Evolutionary conservation across 2,329 filamentous ascomycete genomes (phyloP).

Genomic region (Colletotrichum limetticola): DNA sequence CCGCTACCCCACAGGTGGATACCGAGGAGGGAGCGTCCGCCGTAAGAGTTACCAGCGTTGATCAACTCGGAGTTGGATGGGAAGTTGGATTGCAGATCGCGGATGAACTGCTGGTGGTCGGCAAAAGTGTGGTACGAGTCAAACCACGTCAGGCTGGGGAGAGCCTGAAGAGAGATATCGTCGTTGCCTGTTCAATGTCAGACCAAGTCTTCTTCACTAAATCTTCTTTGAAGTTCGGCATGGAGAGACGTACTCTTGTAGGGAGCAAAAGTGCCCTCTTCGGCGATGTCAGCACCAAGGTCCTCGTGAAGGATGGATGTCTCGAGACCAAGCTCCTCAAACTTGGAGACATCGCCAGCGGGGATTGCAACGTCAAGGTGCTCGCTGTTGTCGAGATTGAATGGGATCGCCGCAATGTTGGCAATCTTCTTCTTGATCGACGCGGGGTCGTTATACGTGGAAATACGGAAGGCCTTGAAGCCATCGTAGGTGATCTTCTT

Average conservation of each 20-base stretch:
- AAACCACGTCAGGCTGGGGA: slow-evolving; percentile 57
- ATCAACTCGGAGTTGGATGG: slow-evolving; percentile 60
- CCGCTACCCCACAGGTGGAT: slow-evolving; percentile 64
- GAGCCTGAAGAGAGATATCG: slow-evolving; percentile 6
- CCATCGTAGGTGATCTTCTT: slow-evolving; percentile 42
- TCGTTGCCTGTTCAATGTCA: slow-evolving; percentile 1
- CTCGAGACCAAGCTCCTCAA: slow-evolving; percentile 40
- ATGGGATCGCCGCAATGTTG: slow-evolving; percentile 33
- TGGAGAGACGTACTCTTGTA: slow-evolving; percentile 22
- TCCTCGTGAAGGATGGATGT: slow-evolving; percentile 37
- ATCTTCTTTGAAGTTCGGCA: rapidly evolving
- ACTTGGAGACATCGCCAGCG: slow-evolving; percentile 38
- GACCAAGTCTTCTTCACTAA: neutral
- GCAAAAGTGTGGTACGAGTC: slow-evolving; percentile 62
- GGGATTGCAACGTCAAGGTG: slow-evolving; percentile 40
- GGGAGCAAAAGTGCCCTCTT: slow-evolving; percentile 35
- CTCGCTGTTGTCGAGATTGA: slow-evolving; percentile 33
- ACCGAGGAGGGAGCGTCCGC: slow-evolving; percentile 69
- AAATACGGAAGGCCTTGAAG: slow-evolving; percentile 55
- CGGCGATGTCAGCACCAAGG: slow-evolving; percentile 37
- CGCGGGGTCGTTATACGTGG: slow-evolving; percentile 52
- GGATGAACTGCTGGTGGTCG: slow-evolving; percentile 61
- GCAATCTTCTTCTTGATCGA: slow-evolving; percentile 47
- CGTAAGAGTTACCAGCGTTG: slow-evolving; percentile 56
- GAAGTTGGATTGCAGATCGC: slow-evolving; percentile 54